Percentiles rank a stretch among this genome's conserved stretches.
phyloP scores from a whole-genome alignment of 2,329 filamentous ascomycete species.

The Colletotrichum ledebouriae region DNA sequence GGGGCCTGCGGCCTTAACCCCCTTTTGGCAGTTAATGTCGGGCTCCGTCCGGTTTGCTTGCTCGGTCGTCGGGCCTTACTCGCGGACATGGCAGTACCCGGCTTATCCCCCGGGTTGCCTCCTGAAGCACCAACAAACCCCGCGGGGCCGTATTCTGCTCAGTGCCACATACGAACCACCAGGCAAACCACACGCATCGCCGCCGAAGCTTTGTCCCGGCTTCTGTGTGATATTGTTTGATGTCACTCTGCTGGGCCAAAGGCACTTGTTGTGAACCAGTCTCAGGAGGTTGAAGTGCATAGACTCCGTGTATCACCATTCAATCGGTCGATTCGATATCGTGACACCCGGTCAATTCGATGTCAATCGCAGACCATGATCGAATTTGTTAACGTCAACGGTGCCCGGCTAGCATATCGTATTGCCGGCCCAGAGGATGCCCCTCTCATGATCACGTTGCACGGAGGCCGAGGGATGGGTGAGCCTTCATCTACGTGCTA shows the following conservation, averaged over 20 bases:
- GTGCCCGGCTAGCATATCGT: conserved; percentile 51
- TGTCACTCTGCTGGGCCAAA: too few relatives aligned
- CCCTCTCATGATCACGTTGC: conserved; percentile 53
- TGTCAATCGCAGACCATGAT: conserved; percentile 11
- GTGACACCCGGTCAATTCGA: neutral
- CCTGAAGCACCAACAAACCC: neutral
- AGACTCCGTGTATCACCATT: too few relatives aligned
- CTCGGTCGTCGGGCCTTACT: conserved; percentile 6
- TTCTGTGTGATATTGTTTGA: neutral
- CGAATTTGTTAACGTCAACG: conserved; percentile 51
- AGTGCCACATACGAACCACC: neutral
- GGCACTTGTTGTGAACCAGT: too few relatives aligned
- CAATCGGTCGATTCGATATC: too few relatives aligned
- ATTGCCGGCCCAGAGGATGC: conserved; percentile 48
- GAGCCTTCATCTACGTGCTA: neutral
- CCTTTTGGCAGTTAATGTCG: conserved; percentile 26
- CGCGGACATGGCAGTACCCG: conserved; percentile 6
- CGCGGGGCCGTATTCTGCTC: conserved; percentile 18
- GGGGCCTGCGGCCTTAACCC: conserved; percentile 31
- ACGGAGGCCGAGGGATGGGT: conserved; percentile 55
- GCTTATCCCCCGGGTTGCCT: conserved; percentile 12
- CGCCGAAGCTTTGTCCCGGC: too few relatives aligned
- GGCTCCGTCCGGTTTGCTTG: neutral
- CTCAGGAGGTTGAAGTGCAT: too few relatives aligned
- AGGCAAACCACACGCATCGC: too few relatives aligned